phyloP scores from a whole-genome alignment of 2,329 filamentous ascomycete genomes.

The Rosellinia necatrix region DNA sequence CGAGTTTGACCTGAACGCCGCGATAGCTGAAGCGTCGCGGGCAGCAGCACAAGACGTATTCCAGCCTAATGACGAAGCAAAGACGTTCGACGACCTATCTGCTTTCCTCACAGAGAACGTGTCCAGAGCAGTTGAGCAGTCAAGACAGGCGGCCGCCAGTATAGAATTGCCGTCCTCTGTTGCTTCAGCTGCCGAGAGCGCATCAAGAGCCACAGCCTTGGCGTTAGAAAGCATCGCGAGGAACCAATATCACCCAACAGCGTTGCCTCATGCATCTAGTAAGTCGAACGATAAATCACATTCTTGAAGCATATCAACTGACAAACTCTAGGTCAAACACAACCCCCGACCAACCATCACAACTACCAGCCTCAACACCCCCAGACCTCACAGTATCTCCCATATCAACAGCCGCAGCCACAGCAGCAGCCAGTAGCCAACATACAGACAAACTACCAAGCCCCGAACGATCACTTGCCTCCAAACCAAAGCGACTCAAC shows the following conservation, averaged over 20 bases:
- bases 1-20: slow-evolving; percentile 40
- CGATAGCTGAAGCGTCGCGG: slow-evolving; percentile 41
- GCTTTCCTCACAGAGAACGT: slow-evolving; percentile 40
- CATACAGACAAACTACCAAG: slow-evolving; percentile 30
- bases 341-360: slow-evolving; percentile 27
- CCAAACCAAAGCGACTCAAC: slow-evolving; percentile 62
- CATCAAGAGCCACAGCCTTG: slow-evolving; percentile 40
- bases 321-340: slow-evolving; percentile 31
- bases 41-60: slow-evolving; percentile 38
- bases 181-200: slow-evolving; percentile 40
- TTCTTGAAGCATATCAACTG: slow-evolving; percentile 4
- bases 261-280: slow-evolving; percentile 37
- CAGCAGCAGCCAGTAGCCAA: slow-evolving; percentile 30
- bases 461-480: slow-evolving; percentile 48
- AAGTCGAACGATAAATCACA: slow-evolving; percentile 11
- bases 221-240: slow-evolving; percentile 42
- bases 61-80: slow-evolving; percentile 28
- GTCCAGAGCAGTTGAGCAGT: slow-evolving; percentile 39
- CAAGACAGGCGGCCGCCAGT: slow-evolving; percentile 31
- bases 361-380: slow-evolving; percentile 34
- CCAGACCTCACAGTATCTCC: slow-evolving; percentile 32
- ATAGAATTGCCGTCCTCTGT: slow-evolving; percentile 39
- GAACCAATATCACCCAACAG: slow-evolving; percentile 41
- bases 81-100: slow-evolving; percentile 38
- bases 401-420: slow-evolving; percentile 29